Base-by-base conservation (phyloP, 2,329 filamentous ascomycete genomes). In the Knufia petricola region DNA sequence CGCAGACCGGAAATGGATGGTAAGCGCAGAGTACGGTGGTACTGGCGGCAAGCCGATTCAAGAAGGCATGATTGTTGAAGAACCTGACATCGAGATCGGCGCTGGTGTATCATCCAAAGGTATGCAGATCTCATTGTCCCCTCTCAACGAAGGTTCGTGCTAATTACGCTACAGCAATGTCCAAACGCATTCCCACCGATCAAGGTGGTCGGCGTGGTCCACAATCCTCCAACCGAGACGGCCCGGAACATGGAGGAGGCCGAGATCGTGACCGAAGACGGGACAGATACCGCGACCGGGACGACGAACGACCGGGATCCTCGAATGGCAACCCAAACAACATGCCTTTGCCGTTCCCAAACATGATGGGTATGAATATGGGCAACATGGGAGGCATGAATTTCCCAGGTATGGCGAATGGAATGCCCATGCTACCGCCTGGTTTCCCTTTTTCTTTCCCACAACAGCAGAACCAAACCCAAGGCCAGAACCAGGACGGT, bases 81-180 rank as follows among this genome's bases (percentile, higher is more conserved):
- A 98, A 68, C 92, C 92, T 2, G 92, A 98, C 63, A 98, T 98
- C 59, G 92, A 98, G 67, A 98, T 98, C 50, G 92, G 92, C 46
- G 89, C 90, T 15, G 92, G 92, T 49, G 94, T 98, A 12, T 95
- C 89, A 15, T 95, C 88, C 37, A 98, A 98, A 73, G 87, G 74
- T 74, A 64, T 41, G 63, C 21, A 24, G 45, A 20, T 30, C 31
- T 28, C 12, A 47, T 20, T n/a, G 13, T 47, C 28, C 17, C 19
- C 10, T 26, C 41, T 7, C 36, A 37, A 28, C 12, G 13, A 41
- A 21, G 45, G 40, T n/a, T n/a, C n/a, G n/a, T n/a, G n/a, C 55
- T 62, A 52, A 59, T 50, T 42, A 31, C 3, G 17, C 28, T 39
- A 59, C 50, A 71, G 71, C 71, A 28, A 74, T 74, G 59, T 73